Evolutionary conservation across 768 basidiomycete genomes (phyloP), one percentile per base, ranked within the genome.

Genomic region (Rhodocollybia butyracea): DNA sequence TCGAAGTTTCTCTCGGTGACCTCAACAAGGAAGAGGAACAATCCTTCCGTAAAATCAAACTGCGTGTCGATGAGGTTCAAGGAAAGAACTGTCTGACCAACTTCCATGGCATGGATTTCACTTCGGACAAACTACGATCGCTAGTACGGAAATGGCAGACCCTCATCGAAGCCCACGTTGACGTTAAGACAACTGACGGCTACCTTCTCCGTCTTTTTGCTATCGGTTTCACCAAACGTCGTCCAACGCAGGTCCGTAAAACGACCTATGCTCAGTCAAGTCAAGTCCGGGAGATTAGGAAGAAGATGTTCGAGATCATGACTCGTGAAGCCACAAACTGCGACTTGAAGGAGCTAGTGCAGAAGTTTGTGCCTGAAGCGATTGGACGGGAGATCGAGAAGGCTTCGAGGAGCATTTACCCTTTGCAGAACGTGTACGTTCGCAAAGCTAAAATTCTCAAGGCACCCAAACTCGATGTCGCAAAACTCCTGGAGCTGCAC

Each of bases 101-200:
- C 77, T 99, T 99, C 91, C 91, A 96, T 76, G 97, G 97, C 72
- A 98, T 99, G 96, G 93, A 96, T 79, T 98, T 99, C 80, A 98
- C 97, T 59, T 97, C 96, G 57, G 97, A 99, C 86, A 98, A 98
- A 78, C 88, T 98, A 62, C 94, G 97, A 55, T 98, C 97, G 48
- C 94, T 99, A 68, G 97, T 99, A 65, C 92, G 96, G 73, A 99
- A 98, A 78, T 99, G 97, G 97, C 97, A 98, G 77, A 86, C 96
- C 19, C 89, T 98, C 68, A 95, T 99, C 66, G 97, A 98, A 78
- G 97, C 97, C 36, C 91, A 94, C 72, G 91, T 98, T 70, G 97
- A 99, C 69, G 94, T 99, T 66, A 94, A 94, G 80, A 99, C 97
- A 57, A 96, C 95, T 61, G 97, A 99, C 73, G 97, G 97, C 46